Conservation (phyloP, 257 asterid genomes). For the Nyctanthes arbortristis region DNA sequence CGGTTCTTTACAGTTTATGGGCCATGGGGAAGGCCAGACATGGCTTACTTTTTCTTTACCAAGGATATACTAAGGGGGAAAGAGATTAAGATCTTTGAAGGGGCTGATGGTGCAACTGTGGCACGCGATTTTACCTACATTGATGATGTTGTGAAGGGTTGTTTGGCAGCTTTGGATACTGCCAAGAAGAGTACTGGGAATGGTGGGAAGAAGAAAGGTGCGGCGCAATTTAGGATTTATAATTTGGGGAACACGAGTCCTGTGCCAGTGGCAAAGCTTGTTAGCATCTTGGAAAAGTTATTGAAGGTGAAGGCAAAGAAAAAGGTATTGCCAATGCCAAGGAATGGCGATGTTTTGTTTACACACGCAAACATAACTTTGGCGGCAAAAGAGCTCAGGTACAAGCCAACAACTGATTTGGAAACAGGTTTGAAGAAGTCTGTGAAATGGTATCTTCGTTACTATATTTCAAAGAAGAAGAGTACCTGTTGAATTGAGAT, state of each 20-base stretch:
- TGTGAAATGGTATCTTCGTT: constrained; percentile 66
- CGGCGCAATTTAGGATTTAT: constrained; percentile 59
- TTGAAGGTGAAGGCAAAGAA: constrained; percentile 65
- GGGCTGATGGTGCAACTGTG: constrained; percentile 61
- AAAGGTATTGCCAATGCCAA: constrained; percentile 56
- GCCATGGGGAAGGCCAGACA: constrained; percentile 94
- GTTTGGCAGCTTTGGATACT: constrained; percentile 67
- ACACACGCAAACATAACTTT: constrained; percentile 72
- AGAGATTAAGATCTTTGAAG: constrained; percentile 69
- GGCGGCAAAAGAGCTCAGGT: constrained; percentile 68
- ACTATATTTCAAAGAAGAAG: constrained; percentile 68
- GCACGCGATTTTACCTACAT: constrained; percentile 81
- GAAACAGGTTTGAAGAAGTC: constrained; percentile 67
- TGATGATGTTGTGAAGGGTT: constrained; percentile 84
- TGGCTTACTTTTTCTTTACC: constrained; percentile 83
- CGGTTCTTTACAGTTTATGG: constrained; percentile 83
- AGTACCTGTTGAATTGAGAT: constrained; percentile 53
- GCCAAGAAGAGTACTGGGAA: constrained; percentile 70
- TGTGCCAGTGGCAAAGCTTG: constrained; percentile 60
- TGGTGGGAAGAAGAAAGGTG: constrained; percentile 63
- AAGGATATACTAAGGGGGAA: constrained; percentile 73
- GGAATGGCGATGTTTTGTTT: constrained; percentile 70
- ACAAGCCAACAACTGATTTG: constrained; percentile 62
- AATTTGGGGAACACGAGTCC: constrained; percentile 76
- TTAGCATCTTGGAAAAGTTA: constrained; percentile 67